Percentiles rank a stretch among this genome's conserved stretches.
Evolutionary conservation across 106 monocot genomes (phyloP).

Genomic region (Dendrobium catenatum): DNA sequence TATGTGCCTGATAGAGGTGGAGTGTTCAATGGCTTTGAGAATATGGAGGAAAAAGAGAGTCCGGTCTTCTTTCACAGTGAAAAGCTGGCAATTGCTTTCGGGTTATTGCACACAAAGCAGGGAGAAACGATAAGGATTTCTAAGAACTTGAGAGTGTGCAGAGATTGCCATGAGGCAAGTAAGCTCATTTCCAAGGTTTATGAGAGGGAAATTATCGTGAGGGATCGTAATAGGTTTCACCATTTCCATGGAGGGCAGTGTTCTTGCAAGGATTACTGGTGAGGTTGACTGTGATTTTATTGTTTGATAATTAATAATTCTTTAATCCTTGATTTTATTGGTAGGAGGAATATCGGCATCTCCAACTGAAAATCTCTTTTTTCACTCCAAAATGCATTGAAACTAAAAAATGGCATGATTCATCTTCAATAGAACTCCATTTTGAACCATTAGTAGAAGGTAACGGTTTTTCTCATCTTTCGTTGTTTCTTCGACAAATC

Average conservation of each 20-base stretch:
- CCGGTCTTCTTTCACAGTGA: conserved; percentile 62
- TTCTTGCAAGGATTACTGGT: conserved; percentile 87
- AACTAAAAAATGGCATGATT: too few relatives aligned
- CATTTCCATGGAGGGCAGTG: conserved; percentile 63
- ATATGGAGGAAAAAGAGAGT: conserved; percentile 48
- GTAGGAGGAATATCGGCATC: too few relatives aligned
- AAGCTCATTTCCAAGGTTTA: conserved; percentile 62
- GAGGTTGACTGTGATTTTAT: not conserved
- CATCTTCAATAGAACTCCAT: too few relatives aligned
- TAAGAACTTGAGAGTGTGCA: conserved; percentile 75
- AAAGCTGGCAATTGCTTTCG: conserved; percentile 80
- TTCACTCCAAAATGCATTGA: too few relatives aligned
- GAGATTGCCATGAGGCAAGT: conserved; percentile 64
- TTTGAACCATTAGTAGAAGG: too few relatives aligned
- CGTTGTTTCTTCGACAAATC: too few relatives aligned
- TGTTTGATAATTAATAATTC: too few relatives aligned
- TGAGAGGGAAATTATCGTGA: conserved; percentile 49
- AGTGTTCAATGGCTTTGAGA: conserved; percentile 37
- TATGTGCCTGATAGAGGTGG: conserved; percentile 34
- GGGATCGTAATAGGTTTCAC: conserved; percentile 74
- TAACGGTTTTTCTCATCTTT: too few relatives aligned
- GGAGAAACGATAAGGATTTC: conserved; percentile 59
- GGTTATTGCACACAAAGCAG: conserved; percentile 35
- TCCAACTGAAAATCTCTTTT: too few relatives aligned
- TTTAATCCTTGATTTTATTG: too few relatives aligned